Evolutionary conservation across 441 rosid species (phyloP).

Genomic region (Populus hybrid): DNA sequence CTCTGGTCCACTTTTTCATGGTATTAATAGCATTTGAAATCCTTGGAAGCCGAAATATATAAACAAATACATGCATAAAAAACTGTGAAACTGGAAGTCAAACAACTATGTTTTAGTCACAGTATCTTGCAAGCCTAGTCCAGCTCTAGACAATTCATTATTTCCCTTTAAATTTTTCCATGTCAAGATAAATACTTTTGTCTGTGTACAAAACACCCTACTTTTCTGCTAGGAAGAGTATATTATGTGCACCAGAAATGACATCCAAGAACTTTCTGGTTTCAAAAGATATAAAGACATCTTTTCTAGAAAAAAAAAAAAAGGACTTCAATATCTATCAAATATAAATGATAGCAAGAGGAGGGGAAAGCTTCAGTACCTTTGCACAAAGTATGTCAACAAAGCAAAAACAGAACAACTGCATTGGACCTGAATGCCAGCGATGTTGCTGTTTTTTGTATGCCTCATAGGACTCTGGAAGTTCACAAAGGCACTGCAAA

Average conservation of each 20-base stretch:
- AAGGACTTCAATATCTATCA: neutral
- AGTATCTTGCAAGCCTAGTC: neutral
- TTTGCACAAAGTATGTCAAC: constrained; percentile 72
- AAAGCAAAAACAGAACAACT: constrained; percentile 82
- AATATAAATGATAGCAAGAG: neutral
- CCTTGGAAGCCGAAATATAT: neutral
- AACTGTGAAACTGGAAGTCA: neutral
- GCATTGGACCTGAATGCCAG: constrained; percentile 99
- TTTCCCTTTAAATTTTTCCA: neutral
- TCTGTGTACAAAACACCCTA: neutral
- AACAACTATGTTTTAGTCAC: neutral
- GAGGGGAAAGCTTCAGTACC: constrained; percentile 33
- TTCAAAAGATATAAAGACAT: neutral
- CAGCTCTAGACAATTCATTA: neutral
- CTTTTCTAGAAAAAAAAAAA: neutral
- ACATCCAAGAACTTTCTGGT: neutral
- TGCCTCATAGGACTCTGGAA: constrained; percentile 96
- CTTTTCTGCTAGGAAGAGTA: neutral
- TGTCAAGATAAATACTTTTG: neutral
- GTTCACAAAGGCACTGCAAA: constrained; percentile 89
- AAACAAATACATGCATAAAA: neutral
- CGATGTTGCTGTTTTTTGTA: constrained; percentile 95
- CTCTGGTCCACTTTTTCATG: neutral
- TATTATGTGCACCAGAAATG: neutral
- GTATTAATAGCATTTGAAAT: neutral